phyloP scores from a whole-genome alignment of 257 asterid genomes.

The Avicennia marina region DNA sequence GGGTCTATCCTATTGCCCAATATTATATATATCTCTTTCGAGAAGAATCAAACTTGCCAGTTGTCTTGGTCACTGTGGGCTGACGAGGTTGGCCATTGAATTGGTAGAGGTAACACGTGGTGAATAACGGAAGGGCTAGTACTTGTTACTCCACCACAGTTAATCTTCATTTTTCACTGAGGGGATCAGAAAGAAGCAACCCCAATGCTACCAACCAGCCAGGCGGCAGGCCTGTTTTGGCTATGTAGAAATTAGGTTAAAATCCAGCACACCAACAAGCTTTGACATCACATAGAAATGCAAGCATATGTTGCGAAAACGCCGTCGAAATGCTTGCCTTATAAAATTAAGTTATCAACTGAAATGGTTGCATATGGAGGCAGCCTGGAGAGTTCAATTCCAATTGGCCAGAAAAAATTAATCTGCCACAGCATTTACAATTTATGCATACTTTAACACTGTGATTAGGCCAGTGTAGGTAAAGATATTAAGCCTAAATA shows the following conservation, averaged over 20 bases:
- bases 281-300: neutral
- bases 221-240: neutral
- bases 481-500: too few relatives aligned
- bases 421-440: too few relatives aligned
- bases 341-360: conserved; percentile 5
- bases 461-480: too few relatives aligned
- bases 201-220: neutral
- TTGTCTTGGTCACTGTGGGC: conserved; percentile 37
- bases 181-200: neutral
- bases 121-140: conserved; percentile 9
- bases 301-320: neutral
- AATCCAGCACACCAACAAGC: neutral
- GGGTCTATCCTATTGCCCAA: conserved; percentile 41
- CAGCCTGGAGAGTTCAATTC: conserved; percentile 12
- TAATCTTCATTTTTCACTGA: neutral
- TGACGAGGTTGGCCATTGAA: conserved; percentile 18
- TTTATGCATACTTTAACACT: too few relatives aligned
- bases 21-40: conserved; percentile 38
- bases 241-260: neutral
- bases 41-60: conserved; percentile 79
- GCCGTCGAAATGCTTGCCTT: neutral
- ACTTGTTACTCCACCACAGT: neutral
- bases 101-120: conserved; percentile 18
- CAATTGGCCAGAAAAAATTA: too few relatives aligned
- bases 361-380: conserved; percentile 6